These are phyloP conservation scores for Malbranchea zuffiana DNA, from an alignment of 2,329 filamentous ascomycete species.

Conservation along the genomic window DNA sequence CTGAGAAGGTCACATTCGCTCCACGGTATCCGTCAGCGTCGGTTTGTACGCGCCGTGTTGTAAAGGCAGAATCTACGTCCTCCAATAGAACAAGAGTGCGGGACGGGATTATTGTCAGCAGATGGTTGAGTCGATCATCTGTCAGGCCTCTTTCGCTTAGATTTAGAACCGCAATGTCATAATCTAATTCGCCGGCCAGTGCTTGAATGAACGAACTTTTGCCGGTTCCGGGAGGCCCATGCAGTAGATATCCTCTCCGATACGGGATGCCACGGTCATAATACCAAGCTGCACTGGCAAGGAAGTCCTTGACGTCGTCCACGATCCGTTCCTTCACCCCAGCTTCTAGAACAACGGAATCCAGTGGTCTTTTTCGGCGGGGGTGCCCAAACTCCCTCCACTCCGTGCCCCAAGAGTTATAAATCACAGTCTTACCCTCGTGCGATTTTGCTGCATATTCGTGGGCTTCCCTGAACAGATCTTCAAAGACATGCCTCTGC, in stretches of 20 bases:
- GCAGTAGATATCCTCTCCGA: conserved; percentile 74
- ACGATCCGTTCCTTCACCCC: conserved; percentile 76
- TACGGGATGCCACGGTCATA: conserved; percentile 91
- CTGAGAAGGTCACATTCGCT: conserved; percentile 86
- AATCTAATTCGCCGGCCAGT: conserved; percentile 81
- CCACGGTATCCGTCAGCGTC: conserved; percentile 77
- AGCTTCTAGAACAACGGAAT: conserved; percentile 74
- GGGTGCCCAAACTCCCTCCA: conserved; percentile 80
- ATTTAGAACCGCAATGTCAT: conserved; percentile 85
- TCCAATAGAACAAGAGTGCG: conserved; percentile 75
- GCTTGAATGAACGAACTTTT: conserved; percentile 97
- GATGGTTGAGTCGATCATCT: conserved; percentile 75
- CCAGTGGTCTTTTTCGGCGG: conserved; percentile 72
- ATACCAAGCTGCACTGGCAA: conserved; percentile 74
- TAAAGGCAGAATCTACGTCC: conserved; percentile 84
- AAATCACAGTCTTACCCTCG: conserved; percentile 88
- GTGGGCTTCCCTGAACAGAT: conserved; percentile 80
- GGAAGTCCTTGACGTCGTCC: conserved; percentile 70
- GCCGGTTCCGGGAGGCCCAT: conserved; percentile 80
- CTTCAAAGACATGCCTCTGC: conserved; percentile 78
- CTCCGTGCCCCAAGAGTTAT: conserved; percentile 69
- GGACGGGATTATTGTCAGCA: conserved; percentile 74
- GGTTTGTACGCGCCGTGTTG: conserved; percentile 59
- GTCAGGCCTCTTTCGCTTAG: conserved; percentile 81
- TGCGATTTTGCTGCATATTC: conserved; percentile 64